Base-by-base conservation (phyloP, 345 rosid genomes). In the Populus tremula region DNA sequence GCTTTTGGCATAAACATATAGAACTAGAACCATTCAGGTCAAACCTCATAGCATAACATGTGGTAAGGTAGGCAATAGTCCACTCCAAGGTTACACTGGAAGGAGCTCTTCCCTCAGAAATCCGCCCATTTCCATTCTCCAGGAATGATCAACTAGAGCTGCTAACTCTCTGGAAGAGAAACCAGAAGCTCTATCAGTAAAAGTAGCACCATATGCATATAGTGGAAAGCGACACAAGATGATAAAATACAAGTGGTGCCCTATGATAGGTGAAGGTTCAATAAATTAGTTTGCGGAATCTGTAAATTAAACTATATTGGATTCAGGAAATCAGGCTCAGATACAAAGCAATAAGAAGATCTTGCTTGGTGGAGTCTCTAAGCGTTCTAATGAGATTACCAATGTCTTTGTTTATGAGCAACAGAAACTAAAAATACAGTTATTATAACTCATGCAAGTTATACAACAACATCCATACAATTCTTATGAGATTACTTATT, bases 101-200 rank as follows among this genome's bases (percentile, higher is more conserved):
- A 86, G 80, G 8, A 47, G 80, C 78, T 90, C 97, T 81, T 92
- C 90, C 74, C 65, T 79, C 67, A 93, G 82, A 83, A 87, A 76
- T 81, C 98, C 98, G 50, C 93, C 97, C 90, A 93, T 90, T 79
- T 90, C 92, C 96, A 93, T 95, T 83, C 92, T 90, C 97, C 98
- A 93, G 59, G 98, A 92, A 76, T 71, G 89, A 88, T 93, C 98
- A 66, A 91, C 96, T 77, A 95, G 84, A 73, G 86, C 70, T 66
- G 87, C 82, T 81, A 93, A 79, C 86, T 95, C 99, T 79, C 98
- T 92, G 86, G 65, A 80, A 76, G 49, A 76, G 45, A 70, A 66
- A 78, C 25, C 70, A 72, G n/a, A 43, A 13, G 53, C 23, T 69
- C 35, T 64, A 70, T 74, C 41, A 69, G 77, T 23, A 25, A 76